These are phyloP conservation scores for Parathielavia appendiculata DNA, from an alignment of 495 filamentous ascomycete genomes.

Conservation along the genomic window DNA sequence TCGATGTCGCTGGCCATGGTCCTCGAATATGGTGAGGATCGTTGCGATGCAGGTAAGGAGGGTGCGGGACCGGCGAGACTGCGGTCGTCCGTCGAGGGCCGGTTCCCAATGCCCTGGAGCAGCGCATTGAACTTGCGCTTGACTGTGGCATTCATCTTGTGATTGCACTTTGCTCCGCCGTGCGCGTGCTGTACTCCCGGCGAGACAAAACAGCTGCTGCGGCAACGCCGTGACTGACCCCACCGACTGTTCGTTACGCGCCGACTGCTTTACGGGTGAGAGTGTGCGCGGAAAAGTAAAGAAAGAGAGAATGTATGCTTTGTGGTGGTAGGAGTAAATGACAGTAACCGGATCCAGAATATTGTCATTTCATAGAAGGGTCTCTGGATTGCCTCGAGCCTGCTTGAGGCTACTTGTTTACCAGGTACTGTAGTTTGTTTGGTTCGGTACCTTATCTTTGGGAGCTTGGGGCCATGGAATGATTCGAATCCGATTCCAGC, in stretches of 20 bases:
- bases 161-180: not conserved
- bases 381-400: no score
- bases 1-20: constrained; percentile 30
- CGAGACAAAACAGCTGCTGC: not conserved
- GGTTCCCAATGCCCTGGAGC: constrained; percentile 47
- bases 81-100: constrained; percentile 21
- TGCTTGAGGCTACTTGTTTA: no score
- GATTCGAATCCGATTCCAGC: no score
- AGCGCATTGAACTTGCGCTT: constrained; percentile 56
- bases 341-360: no score
- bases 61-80: not conserved
- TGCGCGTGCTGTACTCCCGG: not conserved
- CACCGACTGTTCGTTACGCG: not conserved
- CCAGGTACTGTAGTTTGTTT: no score
- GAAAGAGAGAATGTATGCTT: not conserved
- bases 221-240: constrained; percentile 6
- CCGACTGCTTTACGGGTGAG: not conserved
- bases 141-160: constrained; percentile 48
- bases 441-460: no score
- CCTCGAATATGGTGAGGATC: constrained; percentile 22
- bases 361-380: no score
- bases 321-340: not conserved
- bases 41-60: constrained; percentile 20
- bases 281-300: not conserved
- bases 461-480: no score